Base-by-base conservation (phyloP, 108 stramenopile species). In the Cylindrotheca closterium region DNA sequence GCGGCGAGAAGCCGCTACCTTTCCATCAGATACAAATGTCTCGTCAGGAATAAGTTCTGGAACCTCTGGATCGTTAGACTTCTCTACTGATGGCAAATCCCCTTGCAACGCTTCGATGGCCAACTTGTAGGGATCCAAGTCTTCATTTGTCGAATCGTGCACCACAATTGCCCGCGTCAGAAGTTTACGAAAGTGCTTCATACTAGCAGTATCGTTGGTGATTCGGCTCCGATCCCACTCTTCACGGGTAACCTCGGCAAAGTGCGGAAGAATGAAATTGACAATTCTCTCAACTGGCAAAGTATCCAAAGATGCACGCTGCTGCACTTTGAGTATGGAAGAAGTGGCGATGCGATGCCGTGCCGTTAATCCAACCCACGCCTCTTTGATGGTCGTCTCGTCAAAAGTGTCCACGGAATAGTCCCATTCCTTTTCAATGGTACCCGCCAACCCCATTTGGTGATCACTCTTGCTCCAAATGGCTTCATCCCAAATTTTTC, bases 181-280 rank as follows among this genome's bases (percentile, higher is more conserved):
- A 49, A 91, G 66, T 26, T 75, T 78, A 56, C 81, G 77, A 53
- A 91, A 79, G 57, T 89, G 87, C 3, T 81, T 63, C 78, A 85
- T 90, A 63, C 86, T 88, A 22, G 72, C 65, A 18, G 79, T 61
- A 63, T 89, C 89, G 25, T 76, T 73, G 50, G 61, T 48, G 12
- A 91, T 77, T 33, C 78, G 71, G 32, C 82, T 79, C 37, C 86
- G 60, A 51, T 94, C 93, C 93, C 93, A 94, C 57, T 94, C 93
- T 65, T 94, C 93, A 57, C 74, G 55, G 0, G 88, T 77, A 8
- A 71, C 71, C 46, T 87, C 87, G 22, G 84, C 70, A 60, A 89
- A 88, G 27, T 85, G 84, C 46, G 93, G 93, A 32, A 63, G 22
- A n/a, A 91, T 60, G 57, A 90, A 94, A 3, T 69, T 73, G 18